Base-by-base conservation (phyloP, 2,329 filamentous ascomycete species). In the Monilinia fructigena region DNA sequence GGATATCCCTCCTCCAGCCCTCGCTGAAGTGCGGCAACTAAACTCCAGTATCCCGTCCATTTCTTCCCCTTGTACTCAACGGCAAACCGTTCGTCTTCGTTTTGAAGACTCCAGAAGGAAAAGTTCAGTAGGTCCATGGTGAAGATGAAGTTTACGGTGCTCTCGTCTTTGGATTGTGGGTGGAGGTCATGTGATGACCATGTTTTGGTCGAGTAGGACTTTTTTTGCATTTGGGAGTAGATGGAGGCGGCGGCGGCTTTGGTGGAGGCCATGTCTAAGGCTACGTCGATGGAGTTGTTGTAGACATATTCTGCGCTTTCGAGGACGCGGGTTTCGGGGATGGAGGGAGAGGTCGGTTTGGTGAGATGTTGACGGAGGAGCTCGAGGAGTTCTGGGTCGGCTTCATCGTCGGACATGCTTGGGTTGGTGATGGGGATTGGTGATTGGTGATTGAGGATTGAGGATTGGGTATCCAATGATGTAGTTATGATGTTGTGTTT, bases 61-160 rank as follows among this genome's bases (percentile, higher is more conserved):
- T 79, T 86, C 77, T 86, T 89, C 38, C 87, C 93, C 55, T 84
- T 85, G 78, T 97, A 98, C 66, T 91, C 88, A 53, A 99, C 85
- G 12, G 90, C 85, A 77, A 94, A 99, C 14, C 92, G 84, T 73
- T 94, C 87, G 14, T 90, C 88, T 3, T 77, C 74, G 67, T 82
- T 79, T 23, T 70, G 72, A 63, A 91, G 89, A 18, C 92, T 96
- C 95, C 95, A 99, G 77, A 99, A 99, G 28, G 89, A 96, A 76
- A 98, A 99, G 76, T 99, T 99, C 61, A 99, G 81, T 38, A 99
- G 78, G 76, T 99, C 95, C 92, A 99, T 96, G 26, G 91, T 92
- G 77, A 99, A 98, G 73, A 99, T 94, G 76, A 99, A 98, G 70
- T 91, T 89, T 28, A 96, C 86, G 0, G 92, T 93, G 61, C 79